These are phyloP conservation scores for Vaccinium corymbosum DNA, from an alignment of 148 eudicot genomes.

Conservation along the genomic window DNA sequence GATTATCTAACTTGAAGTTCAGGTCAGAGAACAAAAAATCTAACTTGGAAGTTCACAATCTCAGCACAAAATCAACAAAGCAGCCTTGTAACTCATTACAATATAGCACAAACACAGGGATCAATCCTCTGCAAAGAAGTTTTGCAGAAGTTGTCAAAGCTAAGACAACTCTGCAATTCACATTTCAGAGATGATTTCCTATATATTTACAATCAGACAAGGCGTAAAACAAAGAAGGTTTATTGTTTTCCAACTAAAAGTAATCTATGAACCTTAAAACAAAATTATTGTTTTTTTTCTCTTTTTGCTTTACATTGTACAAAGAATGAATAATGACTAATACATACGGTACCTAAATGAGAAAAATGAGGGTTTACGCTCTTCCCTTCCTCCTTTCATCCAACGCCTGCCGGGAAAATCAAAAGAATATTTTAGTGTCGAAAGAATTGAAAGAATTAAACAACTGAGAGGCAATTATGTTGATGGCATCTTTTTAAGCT, in stretches of 20 bases:
- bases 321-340: conserved; percentile 24
- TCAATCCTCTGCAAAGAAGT: not conserved
- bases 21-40: too few relatives aligned
- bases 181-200: not conserved
- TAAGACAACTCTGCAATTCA: not conserved
- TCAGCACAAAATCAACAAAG: too few relatives aligned
- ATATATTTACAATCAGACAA: not conserved
- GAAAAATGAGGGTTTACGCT: conserved; percentile 24
- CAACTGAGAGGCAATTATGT: not conserved
- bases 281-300: not conserved
- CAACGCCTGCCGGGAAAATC: conserved; percentile 45
- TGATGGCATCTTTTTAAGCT: not conserved
- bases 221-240: not conserved
- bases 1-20: too few relatives aligned
- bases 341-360: not conserved
- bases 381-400: conserved; percentile 70
- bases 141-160: not conserved
- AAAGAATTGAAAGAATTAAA: not conserved
- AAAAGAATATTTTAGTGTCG: not conserved
- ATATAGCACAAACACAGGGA: not conserved
- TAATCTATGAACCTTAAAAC: not conserved
- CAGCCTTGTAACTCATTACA: not conserved
- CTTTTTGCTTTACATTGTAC: conserved; percentile 19
- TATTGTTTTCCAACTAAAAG: not conserved
- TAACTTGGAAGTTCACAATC: too few relatives aligned